phyloP scores from a whole-genome alignment of 1,284 basidiomycete species.

The Dichomitus squalens region DNA sequence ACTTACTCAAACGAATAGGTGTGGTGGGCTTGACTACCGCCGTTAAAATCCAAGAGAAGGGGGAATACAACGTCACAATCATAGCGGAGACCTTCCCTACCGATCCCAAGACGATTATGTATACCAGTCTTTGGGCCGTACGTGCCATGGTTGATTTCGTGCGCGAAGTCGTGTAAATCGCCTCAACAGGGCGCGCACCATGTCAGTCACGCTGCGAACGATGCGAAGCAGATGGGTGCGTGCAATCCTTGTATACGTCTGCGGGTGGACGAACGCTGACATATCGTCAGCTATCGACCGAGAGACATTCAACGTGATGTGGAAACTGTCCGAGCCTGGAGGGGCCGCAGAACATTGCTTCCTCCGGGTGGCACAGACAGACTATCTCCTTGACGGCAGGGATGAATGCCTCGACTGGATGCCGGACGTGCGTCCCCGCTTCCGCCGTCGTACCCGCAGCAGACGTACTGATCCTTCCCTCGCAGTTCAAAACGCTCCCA shows the following conservation, averaged over 20 bases:
- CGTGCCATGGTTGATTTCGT: conserved; percentile 29
- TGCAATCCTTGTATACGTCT: not conserved
- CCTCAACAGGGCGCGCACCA: conserved; percentile 64
- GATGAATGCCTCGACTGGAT: conserved; percentile 53
- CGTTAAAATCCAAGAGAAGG: conserved; percentile 60
- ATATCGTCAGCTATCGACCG: conserved; percentile 57
- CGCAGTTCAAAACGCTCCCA: conserved; percentile 52
- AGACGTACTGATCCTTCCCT: not conserved
- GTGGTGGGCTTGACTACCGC: conserved; percentile 76
- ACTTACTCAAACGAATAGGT: conserved; percentile 41
- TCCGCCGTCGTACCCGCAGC: not conserved
- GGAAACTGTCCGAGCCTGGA: conserved; percentile 64
- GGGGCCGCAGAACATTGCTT: conserved; percentile 57
- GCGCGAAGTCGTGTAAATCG: not conserved
- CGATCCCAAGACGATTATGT: conserved; percentile 66
- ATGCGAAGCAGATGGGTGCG: conserved; percentile 53
- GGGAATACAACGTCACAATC: conserved; percentile 60
- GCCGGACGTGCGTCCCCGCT: conserved; percentile 54
- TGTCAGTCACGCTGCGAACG: conserved; percentile 55
- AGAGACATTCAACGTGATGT: conserved; percentile 74
- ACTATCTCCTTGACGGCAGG: conserved; percentile 54
- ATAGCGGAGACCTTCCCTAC: conserved; percentile 67
- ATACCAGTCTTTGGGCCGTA: conserved; percentile 81
- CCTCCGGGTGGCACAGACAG: conserved; percentile 59
- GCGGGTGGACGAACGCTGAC: not conserved